A percentile compares a stretch with the other conserved stretches of the same genome.
phyloP scores from a whole-genome alignment of 1,284 basidiomycete species.

The Trichosporon coremiiforme region DNA sequence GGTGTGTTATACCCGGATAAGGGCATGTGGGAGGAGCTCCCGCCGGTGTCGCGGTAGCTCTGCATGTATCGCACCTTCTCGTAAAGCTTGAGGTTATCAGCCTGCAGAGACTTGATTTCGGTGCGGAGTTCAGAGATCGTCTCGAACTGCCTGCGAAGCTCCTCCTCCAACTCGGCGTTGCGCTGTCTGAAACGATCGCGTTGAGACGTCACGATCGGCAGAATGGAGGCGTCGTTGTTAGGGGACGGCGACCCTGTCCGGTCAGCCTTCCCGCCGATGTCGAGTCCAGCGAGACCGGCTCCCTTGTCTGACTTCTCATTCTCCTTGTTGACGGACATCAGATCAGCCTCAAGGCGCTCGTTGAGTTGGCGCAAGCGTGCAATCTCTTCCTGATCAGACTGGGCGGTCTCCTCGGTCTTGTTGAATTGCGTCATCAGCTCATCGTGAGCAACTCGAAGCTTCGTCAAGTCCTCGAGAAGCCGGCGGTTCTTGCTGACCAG shows the following conservation, averaged over 20 bases:
- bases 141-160: constrained; percentile 90
- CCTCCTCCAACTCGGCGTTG: constrained; percentile 96
- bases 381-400: constrained; percentile 66
- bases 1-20: constrained; percentile 27
- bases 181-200: constrained; percentile 92
- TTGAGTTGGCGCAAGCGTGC: constrained; percentile 76
- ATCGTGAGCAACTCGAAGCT: constrained; percentile 76
- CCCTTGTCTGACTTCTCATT: constrained; percentile 30
- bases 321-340: constrained; percentile 70
- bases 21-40: constrained; percentile 27
- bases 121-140: constrained; percentile 84
- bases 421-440: constrained; percentile 73
- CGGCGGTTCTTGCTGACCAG: constrained; percentile 92
- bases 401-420: constrained; percentile 65
- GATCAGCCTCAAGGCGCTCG: constrained; percentile 87
- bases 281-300: constrained; percentile 67
- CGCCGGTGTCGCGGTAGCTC: constrained; percentile 74
- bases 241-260: constrained; percentile 60
- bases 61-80: constrained; percentile 98
- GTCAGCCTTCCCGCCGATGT: constrained; percentile 62
- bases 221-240: constrained; percentile 79
- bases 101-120: constrained; percentile 84
- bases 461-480: constrained; percentile 90
- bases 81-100: constrained; percentile 90
- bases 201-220: constrained; percentile 95